A percentile compares a stretch with the other conserved stretches of the same genome.
Conservation (phyloP, 2,329 filamentous ascomycete species). For the Aspergillus fijiensis region DNA sequence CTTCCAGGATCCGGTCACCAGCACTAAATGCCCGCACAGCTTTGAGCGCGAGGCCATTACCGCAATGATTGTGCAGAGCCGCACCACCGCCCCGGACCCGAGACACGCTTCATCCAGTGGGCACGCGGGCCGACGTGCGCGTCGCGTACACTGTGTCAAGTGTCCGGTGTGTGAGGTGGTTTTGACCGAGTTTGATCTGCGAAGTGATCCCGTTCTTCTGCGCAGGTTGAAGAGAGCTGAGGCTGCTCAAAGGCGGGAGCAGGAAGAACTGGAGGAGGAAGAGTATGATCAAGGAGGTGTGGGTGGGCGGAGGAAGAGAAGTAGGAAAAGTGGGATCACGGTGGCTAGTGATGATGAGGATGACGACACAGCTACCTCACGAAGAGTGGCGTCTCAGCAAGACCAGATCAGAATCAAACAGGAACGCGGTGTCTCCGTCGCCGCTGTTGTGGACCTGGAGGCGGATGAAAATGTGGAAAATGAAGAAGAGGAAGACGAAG, state of each 20-base stretch:
- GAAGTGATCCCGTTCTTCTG: conserved; percentile 40
- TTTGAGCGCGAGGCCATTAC: conserved; percentile 50
- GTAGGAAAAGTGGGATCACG: conserved; percentile 27
- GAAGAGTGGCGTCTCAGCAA: neutral
- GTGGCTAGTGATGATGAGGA: conserved; percentile 33
- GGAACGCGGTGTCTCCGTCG: neutral
- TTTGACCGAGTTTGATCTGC: conserved; percentile 41
- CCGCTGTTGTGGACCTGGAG: neutral
- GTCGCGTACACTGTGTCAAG: conserved; percentile 31
- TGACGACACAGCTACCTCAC: neutral
- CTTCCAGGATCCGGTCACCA: conserved; percentile 49
- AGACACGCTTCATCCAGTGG: conserved; percentile 19
- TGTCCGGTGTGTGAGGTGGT: conserved; percentile 45
- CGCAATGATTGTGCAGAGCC: conserved; percentile 42
- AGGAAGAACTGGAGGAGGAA: conserved; percentile 33
- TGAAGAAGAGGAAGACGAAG: neutral
- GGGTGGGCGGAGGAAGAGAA: conserved; percentile 16
- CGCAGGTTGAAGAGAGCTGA: conserved; percentile 39
- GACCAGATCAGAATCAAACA: neutral
- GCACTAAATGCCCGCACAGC: conserved; percentile 50
- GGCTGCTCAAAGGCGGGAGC: conserved; percentile 26
- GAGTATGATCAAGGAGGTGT: conserved; percentile 14
- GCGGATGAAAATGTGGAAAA: neutral
- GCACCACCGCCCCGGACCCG: conserved; percentile 23
- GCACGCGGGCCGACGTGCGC: conserved; percentile 10